These are phyloP conservation scores for Cyclostephanos invisitatus DNA, from an alignment of 108 stramenopile genomes.

Conservation along the genomic window DNA sequence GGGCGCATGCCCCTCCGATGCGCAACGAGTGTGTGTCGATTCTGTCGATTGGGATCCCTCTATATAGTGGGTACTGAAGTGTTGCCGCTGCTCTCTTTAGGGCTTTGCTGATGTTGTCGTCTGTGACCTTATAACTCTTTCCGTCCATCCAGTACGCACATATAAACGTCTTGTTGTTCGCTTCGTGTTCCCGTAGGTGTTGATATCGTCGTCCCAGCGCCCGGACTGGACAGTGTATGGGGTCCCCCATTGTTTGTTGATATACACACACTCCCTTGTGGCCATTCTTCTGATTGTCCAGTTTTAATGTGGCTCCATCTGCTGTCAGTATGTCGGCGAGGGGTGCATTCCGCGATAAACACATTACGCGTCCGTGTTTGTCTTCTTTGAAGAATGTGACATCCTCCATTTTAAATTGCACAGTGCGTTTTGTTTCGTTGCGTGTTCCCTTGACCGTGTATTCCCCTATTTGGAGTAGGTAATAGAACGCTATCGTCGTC, in stretches of 20 bases:
- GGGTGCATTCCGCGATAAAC: background rate
- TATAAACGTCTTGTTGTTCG: background rate
- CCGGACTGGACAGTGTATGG: background rate
- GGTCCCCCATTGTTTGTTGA: background rate
- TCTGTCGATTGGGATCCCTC: background rate
- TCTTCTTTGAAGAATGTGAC: no score
- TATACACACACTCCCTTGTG: background rate
- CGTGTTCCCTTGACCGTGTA: background rate
- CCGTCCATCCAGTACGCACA: background rate
- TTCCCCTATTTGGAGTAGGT: no score
- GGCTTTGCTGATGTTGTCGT: background rate
- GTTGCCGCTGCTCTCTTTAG: background rate
- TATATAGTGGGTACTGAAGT: background rate
- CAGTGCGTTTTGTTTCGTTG: constrained; percentile 1
- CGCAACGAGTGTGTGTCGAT: background rate
- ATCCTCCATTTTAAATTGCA: background rate
- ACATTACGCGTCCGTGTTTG: background rate
- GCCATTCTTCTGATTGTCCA: no score
- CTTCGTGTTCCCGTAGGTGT: background rate
- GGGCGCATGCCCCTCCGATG: constrained; percentile 13
- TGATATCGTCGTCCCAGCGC: constrained; percentile 1
- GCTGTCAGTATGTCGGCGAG: background rate
- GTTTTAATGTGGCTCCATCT: background rate
- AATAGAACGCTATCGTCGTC: no score
- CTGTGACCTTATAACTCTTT: background rate